Base-by-base conservation (phyloP, 257 asterid genomes). In the Solanum pimpinellifolium region DNA sequence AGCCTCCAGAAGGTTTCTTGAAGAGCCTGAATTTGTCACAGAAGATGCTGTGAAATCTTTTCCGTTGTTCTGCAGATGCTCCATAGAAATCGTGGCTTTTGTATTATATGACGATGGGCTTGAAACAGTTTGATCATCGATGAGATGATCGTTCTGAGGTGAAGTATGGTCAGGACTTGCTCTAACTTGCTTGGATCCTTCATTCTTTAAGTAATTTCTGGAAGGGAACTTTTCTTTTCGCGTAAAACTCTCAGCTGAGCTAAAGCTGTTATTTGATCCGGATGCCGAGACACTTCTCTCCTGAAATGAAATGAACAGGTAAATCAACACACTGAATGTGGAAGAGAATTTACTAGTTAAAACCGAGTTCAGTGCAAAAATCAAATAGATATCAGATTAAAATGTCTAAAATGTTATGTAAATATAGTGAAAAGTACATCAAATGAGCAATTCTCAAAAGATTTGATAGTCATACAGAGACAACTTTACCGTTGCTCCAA, bases 1-100 rank as follows among this genome's bases (percentile, higher is more conserved):
- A 86, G 91, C 95, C 90, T 94, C 98, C 68, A 91, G 93, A 85
- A 90, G 95, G 86, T 86, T 89, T 42, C 84, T 91, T 21, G 95
- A 92, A 75, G 95, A 92, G 85, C 91, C 91, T 41, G 78, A 52
- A 77, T 88, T 90, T 31, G 73, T 46, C 73, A 47, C 69, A 15
- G 93, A 90, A 27, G 91, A 88, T 87, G 90, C 83, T 83, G 84
- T 88, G 14, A 88, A 88, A 83, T 88, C 91, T 83, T 83, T 89
- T 84, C 89, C 88, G 27, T 88, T 86, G 39, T 73, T 86, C 37
- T 74, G 92, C 78, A 88, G 84, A 88, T 92, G 89, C 75, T 90
- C 92, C 85, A 91, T 88, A 56, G 76, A 68, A 85, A 87, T 56
- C 74, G 73, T 52, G 73, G 65, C 69, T 75, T 87, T 87, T 70